These are phyloP conservation scores for Coprinopsis strossmayeri DNA, from an alignment of 768 basidiomycete genomes.

Conservation along the genomic window DNA sequence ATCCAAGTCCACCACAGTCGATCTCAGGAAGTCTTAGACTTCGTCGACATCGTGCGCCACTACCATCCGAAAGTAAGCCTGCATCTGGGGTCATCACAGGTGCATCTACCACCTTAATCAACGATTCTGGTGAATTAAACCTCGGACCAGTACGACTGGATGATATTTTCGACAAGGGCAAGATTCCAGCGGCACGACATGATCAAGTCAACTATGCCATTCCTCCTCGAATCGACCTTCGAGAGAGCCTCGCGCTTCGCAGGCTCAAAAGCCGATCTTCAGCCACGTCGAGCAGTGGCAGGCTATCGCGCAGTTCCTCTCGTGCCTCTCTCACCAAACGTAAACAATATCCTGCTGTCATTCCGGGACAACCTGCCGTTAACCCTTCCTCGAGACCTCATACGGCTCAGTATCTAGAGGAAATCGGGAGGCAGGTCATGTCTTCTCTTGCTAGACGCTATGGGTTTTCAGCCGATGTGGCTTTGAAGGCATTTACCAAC, in stretches of 20 bases:
- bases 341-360: not conserved
- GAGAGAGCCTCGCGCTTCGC: not conserved
- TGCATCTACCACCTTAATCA: not conserved
- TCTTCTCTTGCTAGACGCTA: too few species aligned
- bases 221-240: not conserved
- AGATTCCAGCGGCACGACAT: not conserved
- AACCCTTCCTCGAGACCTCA: too few species aligned
- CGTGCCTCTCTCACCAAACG: not conserved
- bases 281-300: not conserved
- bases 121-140: slow-evolving; percentile 1
- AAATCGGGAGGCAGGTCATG: too few species aligned
- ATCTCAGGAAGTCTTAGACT: not conserved
- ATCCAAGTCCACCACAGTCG: not conserved
- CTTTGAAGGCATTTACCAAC: too few species aligned
- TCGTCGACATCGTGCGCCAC: not conserved
- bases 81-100: slow-evolving; percentile 2
- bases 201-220: not conserved
- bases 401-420: too few species aligned
- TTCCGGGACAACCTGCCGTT: too few species aligned
- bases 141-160: not conserved
- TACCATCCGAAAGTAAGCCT: not conserved
- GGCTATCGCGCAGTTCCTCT: not conserved
- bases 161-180: not conserved
- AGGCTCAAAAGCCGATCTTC: not conserved
- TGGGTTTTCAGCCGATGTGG: too few species aligned